Conservation (phyloP, 441 rosid species). For the Eruca vesicaria region DNA sequence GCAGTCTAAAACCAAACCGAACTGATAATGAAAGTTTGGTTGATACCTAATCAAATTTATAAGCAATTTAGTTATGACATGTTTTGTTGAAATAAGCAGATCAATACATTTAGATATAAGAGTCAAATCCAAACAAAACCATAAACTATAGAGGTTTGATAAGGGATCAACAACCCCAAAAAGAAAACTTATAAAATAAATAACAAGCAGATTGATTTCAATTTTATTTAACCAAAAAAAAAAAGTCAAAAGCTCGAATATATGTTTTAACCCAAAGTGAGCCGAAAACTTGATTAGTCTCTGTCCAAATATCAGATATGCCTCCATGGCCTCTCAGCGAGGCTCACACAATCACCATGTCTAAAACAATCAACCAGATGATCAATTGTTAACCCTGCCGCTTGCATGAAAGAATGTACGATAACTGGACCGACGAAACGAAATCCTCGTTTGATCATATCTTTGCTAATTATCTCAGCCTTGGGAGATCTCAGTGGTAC, state of each 20-base stretch:
- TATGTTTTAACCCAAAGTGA: not conserved
- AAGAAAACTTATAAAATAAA: not conserved
- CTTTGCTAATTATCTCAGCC: slow-evolving; percentile 75
- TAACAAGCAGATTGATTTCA: not conserved
- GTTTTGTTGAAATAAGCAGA: not conserved
- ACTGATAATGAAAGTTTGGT: not conserved
- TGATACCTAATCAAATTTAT: not conserved
- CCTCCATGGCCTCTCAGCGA: slow-evolving; percentile 91
- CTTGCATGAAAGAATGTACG: slow-evolving; percentile 86
- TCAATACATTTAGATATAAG: not conserved
- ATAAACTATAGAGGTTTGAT: not conserved
- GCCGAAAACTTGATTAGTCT: not conserved
- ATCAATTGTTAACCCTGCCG: slow-evolving; percentile 83
- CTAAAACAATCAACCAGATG: slow-evolving; percentile 88
- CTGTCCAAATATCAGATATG: slow-evolving; percentile 40
- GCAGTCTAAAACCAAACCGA: not conserved
- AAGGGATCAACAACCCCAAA: not conserved
- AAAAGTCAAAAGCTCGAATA: not conserved
- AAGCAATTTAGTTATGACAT: not conserved
- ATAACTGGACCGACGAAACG: slow-evolving; percentile 92
- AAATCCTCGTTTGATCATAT: slow-evolving; percentile 73
- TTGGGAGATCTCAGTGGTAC: slow-evolving; percentile 79
- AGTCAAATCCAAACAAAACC: not conserved
- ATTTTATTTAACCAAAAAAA: not conserved
- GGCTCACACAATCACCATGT: slow-evolving; percentile 68